Percentiles rank a stretch among this genome's conserved stretches.
Evolutionary conservation across 2,329 filamentous ascomycete species (phyloP).

Genomic region (Colletotrichum sp.): DNA sequence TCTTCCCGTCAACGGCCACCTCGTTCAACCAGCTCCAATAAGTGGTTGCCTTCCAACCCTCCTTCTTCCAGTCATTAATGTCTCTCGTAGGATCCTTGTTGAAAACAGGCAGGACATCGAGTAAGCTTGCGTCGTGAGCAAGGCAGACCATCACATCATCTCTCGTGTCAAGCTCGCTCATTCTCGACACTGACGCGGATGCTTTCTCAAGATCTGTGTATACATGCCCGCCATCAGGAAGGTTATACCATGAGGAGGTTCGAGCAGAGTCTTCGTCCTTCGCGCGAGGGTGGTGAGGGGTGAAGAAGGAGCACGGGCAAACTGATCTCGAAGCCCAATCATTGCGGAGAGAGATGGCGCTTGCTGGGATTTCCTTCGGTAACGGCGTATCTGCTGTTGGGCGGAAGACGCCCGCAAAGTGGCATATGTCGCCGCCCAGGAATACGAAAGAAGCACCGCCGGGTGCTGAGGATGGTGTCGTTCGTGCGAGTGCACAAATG

Average conservation of each 20-base stretch:
- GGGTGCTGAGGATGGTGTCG: slow-evolving; percentile 15
- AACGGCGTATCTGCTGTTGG: background rate
- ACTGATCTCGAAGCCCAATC: background rate
- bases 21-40: slow-evolving; percentile 20
- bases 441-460: slow-evolving; percentile 23
- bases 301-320: slow-evolving; percentile 13
- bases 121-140: slow-evolving; percentile 8
- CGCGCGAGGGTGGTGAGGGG: background rate
- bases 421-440: slow-evolving; percentile 25
- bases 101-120: slow-evolving; percentile 11
- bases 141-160: slow-evolving; percentile 17
- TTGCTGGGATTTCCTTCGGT: background rate
- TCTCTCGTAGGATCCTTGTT: background rate
- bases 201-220: slow-evolving; percentile 9
- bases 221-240: background rate
- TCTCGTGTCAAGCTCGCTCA: slow-evolving; percentile 11
- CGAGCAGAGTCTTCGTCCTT: background rate
- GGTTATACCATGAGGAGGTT: background rate
- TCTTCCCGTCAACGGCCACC: slow-evolving; percentile 1
- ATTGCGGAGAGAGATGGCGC: background rate
- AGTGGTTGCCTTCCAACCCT: slow-evolving; percentile 4
- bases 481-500: slow-evolving; percentile 23
- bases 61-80: slow-evolving; percentile 13
- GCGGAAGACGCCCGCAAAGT: slow-evolving; percentile 19
- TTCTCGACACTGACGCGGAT: slow-evolving; percentile 1